Evolutionary conservation across 2,329 filamentous ascomycete species (phyloP).

Genomic region (Calonectria fujianensis): DNA sequence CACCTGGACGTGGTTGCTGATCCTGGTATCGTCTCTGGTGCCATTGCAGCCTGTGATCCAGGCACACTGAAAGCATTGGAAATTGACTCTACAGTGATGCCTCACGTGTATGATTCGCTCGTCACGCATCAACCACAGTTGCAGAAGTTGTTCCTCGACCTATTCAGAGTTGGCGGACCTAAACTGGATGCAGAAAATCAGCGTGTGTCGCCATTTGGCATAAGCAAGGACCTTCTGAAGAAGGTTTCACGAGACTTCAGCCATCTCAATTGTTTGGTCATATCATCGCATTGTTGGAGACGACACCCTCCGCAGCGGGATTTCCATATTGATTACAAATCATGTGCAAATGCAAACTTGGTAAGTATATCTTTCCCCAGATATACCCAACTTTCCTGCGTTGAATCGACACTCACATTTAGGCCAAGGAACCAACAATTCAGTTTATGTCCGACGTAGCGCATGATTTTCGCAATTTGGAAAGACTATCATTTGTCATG

Average conservation of each 20-base stretch:
- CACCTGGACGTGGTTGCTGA: neutral
- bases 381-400: neutral
- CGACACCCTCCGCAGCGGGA: too few relatives aligned
- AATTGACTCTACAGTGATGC: neutral
- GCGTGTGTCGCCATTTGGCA: too few relatives aligned
- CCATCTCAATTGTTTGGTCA: neutral
- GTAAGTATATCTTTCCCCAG: neutral
- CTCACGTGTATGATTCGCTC: neutral
- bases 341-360: accelerated
- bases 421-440: neutral
- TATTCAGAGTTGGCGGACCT: neutral
- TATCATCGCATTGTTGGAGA: too few relatives aligned
- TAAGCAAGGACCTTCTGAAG: neutral
- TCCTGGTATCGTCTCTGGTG: neutral
- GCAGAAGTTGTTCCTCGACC: neutral
- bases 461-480: neutral
- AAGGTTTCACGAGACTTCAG: neutral
- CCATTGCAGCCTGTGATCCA: neutral
- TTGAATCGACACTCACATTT: neutral
- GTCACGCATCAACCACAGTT: neutral
- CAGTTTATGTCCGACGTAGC: neutral
- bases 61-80: neutral
- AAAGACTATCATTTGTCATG: neutral
- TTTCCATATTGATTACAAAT: too few relatives aligned
- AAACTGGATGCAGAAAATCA: too few relatives aligned